Evolutionary conservation across 1,284 basidiomycete genomes (phyloP).

Genomic region (Phaffia rhodozyma): DNA sequence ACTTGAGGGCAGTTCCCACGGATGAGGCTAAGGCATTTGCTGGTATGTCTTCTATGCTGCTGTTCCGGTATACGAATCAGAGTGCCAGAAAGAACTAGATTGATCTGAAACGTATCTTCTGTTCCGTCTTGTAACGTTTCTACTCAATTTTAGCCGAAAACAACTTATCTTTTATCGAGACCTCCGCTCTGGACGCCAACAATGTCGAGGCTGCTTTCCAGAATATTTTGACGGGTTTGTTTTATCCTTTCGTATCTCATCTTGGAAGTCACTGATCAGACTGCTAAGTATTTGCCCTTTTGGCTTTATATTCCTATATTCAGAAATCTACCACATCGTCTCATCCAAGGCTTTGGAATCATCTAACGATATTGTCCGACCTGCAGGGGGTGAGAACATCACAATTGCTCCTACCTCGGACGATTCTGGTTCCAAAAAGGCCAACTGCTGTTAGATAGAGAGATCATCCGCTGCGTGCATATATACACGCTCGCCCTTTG

Average conservation of each 20-base stretch:
- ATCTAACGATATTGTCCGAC: conserved; percentile 56
- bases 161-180: conserved; percentile 91
- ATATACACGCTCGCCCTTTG: no score
- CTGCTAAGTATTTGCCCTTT: not conserved
- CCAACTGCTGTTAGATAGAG: conserved; percentile 34
- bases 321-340: conserved; percentile 90
- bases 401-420: conserved; percentile 50
- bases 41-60: conserved; percentile 44
- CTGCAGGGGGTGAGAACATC: conserved; percentile 58
- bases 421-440: conserved; percentile 34
- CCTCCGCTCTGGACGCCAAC: conserved; percentile 95
- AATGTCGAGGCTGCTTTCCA: conserved; percentile 98
- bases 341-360: conserved; percentile 80
- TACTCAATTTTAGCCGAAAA: conserved; percentile 48
- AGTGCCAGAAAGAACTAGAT: not conserved
- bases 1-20: conserved; percentile 87
- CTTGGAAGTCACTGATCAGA: not conserved
- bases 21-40: conserved; percentile 79
- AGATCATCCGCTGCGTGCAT: no score
- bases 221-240: conserved; percentile 81
- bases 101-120: not conserved
- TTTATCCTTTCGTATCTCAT: not conserved
- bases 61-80: conserved; percentile 37
- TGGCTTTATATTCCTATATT: not conserved
- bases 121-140: not conserved